Base-by-base conservation (phyloP, 805 yeast species). In the Komagataella ulmi region DNA sequence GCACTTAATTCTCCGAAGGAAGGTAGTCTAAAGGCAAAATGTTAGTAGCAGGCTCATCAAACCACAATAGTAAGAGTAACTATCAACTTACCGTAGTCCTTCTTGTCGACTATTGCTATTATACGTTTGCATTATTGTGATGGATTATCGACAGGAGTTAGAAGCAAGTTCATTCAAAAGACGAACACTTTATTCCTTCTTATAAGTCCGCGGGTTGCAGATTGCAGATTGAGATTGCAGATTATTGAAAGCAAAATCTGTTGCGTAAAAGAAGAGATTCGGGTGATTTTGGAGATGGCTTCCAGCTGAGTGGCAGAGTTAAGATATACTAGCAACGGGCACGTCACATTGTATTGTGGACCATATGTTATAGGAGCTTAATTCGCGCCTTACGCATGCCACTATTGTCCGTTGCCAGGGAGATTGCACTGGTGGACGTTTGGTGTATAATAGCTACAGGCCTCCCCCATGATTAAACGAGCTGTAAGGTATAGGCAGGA, bases 1-100 rank as follows among this genome's bases (percentile, higher is more conserved):
- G 40, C 40, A 14, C 40, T 54, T 36, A 55, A 49, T 44, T 55
- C 56, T 17, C 47, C 49, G 18, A 55, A 55, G 7, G 58, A 54
- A 17, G 58, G 58, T 14, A 55, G 50, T 36, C 58, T 55, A 17
- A 12, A 51, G 14, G 14, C 21, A 4, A 36, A 19, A 14, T 53
- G 53, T 51, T 51, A 51, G 52, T 52, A 47, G 19, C 17, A 8
- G 17, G 17, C 8, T 10, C 24, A 5, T 3, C 17, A 23, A 3
- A 46, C 4, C 12, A 18, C n/a, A 3, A 19, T 17, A 10, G 19
- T 7, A 12, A 12, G 24, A 21, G 21, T 7, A 8, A 17, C 7
- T 5, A n/a, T 44, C 12, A 46, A 46, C 48, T 46, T 46, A 46
- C 48, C 48, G 48, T 30, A 30, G 40, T 8, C 40, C 40, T 30